These are phyloP conservation scores for Gentiana straminea DNA, from an alignment of 257 asterid genomes.

Conservation along the genomic window DNA sequence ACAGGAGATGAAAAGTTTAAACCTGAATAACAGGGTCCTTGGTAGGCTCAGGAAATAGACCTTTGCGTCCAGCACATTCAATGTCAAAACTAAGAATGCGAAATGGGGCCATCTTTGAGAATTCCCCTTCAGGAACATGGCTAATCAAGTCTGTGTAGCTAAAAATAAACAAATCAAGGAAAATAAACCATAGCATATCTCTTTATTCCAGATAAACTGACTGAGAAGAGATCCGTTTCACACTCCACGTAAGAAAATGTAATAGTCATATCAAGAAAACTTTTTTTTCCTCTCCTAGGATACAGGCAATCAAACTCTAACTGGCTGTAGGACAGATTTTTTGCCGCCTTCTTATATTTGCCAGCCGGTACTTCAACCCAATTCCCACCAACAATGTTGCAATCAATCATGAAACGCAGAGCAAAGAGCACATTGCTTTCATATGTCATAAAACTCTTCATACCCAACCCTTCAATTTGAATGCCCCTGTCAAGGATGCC, in stretches of 20 bases:
- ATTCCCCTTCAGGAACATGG: constrained; percentile 92
- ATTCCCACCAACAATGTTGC: constrained; percentile 90
- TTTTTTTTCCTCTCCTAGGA: constrained; percentile 34
- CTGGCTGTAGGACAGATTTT: constrained; percentile 61
- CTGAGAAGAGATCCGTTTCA: not conserved
- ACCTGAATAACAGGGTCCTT: constrained; percentile 99
- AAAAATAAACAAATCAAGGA: constrained; percentile 33
- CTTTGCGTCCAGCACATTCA: constrained; percentile 99
- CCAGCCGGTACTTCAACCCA: constrained; percentile 90
- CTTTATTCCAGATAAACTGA: not conserved
- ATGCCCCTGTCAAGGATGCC: constrained; percentile 95
- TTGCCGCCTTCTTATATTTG: constrained; percentile 54
- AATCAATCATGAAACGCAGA: constrained; percentile 97
- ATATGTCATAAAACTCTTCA: constrained; percentile 76
- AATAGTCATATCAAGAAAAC: constrained; percentile 4
- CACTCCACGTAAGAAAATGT: not conserved
- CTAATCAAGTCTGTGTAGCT: constrained; percentile 79
- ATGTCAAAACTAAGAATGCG: constrained; percentile 96
- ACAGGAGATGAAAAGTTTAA: not conserved
- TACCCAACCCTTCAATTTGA: constrained; percentile 86
- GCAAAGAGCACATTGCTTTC: constrained; percentile 97
- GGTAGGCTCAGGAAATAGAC: constrained; percentile 91
- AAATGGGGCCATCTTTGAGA: constrained; percentile 98
- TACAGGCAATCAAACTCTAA: constrained; percentile 94
- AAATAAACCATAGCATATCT: constrained; percentile 8